Percentiles rank a stretch among this genome's conserved stretches.
Conservation (phyloP, 306 rosid species). For the Dryas alaskensis region DNA sequence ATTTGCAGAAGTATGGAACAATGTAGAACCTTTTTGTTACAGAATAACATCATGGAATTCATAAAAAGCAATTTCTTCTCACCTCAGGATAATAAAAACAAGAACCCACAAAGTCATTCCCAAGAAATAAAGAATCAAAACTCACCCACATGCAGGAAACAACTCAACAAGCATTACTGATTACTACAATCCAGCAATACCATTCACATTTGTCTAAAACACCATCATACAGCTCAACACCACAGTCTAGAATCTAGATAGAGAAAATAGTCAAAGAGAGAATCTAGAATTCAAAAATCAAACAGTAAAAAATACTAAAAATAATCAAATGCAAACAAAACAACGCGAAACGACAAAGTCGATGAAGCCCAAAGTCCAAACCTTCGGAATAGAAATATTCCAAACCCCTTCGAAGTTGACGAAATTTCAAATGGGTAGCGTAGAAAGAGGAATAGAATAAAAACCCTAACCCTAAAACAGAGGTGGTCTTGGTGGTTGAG, state of each 20-base stretch:
- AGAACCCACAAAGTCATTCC: constrained; percentile 23
- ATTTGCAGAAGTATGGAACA: constrained; percentile 15
- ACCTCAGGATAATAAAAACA: constrained; percentile 23
- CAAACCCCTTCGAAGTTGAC: constrained; percentile 33
- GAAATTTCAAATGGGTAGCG: constrained; percentile 37
- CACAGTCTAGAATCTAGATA: constrained; percentile 15
- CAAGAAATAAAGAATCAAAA: background rate
- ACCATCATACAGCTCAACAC: constrained; percentile 22
- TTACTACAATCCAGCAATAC: background rate
- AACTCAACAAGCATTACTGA: background rate
- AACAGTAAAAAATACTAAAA: constrained; percentile 24
- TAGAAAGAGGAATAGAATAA: constrained; percentile 30
- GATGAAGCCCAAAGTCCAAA: constrained; percentile 20
- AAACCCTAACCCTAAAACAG: constrained; percentile 36
- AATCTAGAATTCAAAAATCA: constrained; percentile 40
- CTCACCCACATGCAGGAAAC: constrained; percentile 3
- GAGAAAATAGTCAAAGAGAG: constrained; percentile 32
- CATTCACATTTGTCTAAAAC: constrained; percentile 7
- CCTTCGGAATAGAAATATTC: constrained; percentile 22
- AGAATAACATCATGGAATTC: constrained; percentile 10
- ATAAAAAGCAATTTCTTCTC: constrained; percentile 15
- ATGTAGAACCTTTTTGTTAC: constrained; percentile 29
- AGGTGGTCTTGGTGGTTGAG: constrained; percentile 31
- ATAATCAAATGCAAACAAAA: constrained; percentile 10
- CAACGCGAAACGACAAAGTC: constrained; percentile 46